Conservation (phyloP, 371 early-diverging fungal species). For the Nosema granulosis region DNA sequence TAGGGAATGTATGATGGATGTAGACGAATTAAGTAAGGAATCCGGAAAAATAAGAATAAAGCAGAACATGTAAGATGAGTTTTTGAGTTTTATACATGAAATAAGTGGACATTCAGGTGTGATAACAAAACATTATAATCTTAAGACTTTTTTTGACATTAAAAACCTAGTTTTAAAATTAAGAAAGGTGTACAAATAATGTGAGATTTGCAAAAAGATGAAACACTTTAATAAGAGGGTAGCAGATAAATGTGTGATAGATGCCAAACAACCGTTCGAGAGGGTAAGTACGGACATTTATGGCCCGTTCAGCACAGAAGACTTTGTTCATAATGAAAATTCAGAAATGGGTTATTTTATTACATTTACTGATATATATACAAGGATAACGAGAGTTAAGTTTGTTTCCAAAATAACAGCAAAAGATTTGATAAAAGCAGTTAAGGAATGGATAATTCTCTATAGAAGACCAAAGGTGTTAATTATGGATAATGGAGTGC, state of each 20-base stretch:
- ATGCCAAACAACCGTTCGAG: not conserved
- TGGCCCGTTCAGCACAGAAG: constrained; percentile 1
- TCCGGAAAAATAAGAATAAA: not conserved
- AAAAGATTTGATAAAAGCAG: not conserved
- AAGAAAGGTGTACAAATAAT: too few species aligned
- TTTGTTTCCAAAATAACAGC: not conserved
- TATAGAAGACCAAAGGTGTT: not conserved
- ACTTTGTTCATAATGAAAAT: not conserved
- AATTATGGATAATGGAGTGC: constrained; percentile 12
- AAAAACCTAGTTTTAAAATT: too few species aligned
- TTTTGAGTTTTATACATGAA: not conserved
- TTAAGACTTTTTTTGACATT: not conserved
- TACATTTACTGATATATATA: constrained; percentile 24
- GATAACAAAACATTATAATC: not conserved
- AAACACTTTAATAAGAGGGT: too few species aligned
- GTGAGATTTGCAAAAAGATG: too few species aligned
- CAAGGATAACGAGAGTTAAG: not conserved
- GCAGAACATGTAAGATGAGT: not conserved
- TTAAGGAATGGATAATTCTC: not conserved
- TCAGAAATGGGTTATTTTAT: constrained; percentile 9
- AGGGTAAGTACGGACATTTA: constrained; percentile 16
- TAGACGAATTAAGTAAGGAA: not conserved
- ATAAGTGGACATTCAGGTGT: not conserved
- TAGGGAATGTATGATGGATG: not conserved
- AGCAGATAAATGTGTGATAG: too few species aligned